phyloP scores from a whole-genome alignment of 2,329 filamentous ascomycete species.

The Nigrospora oryzae region DNA sequence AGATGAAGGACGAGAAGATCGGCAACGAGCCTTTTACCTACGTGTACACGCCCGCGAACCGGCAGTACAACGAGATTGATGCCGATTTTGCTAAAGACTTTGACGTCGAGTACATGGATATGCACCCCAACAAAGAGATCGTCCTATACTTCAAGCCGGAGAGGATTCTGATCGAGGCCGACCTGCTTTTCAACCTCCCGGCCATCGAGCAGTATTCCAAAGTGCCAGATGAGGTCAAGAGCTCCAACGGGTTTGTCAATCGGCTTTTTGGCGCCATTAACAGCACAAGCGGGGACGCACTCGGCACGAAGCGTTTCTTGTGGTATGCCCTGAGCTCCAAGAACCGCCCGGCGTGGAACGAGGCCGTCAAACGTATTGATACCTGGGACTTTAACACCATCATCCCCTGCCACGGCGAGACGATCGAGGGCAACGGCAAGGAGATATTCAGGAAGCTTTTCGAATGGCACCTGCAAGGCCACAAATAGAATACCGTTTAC shows the following conservation, averaged over 20 bases:
- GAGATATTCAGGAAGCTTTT: constrained; percentile 69
- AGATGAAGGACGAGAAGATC: constrained; percentile 47
- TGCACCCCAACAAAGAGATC: constrained; percentile 76
- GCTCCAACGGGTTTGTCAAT: constrained; percentile 26
- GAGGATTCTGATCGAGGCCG: constrained; percentile 74
- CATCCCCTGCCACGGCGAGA: constrained; percentile 90
- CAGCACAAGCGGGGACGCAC: constrained; percentile 55
- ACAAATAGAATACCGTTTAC: constrained; percentile 13
- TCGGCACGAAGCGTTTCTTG: constrained; percentile 68
- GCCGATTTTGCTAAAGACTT: constrained; percentile 83
- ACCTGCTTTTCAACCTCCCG: constrained; percentile 87
- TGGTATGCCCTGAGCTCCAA: constrained; percentile 63
- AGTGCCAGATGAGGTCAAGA: constrained; percentile 37
- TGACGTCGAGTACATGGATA: constrained; percentile 73
- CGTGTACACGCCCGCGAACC: constrained; percentile 54
- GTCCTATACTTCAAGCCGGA: constrained; percentile 80
- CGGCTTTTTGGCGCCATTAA: constrained; percentile 44
- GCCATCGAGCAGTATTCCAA: constrained; percentile 75
- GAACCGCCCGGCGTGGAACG: constrained; percentile 61
- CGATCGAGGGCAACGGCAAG: constrained; percentile 68
- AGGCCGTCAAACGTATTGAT: constrained; percentile 60
- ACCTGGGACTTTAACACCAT: constrained; percentile 79
- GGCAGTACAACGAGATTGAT: constrained; percentile 45
- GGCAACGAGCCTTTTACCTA: constrained; percentile 52
- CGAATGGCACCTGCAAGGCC: constrained; percentile 64